Evolutionary conservation across 2,329 filamentous ascomycete genomes (phyloP).

Genomic region (Verticillium nonalfalfae): DNA sequence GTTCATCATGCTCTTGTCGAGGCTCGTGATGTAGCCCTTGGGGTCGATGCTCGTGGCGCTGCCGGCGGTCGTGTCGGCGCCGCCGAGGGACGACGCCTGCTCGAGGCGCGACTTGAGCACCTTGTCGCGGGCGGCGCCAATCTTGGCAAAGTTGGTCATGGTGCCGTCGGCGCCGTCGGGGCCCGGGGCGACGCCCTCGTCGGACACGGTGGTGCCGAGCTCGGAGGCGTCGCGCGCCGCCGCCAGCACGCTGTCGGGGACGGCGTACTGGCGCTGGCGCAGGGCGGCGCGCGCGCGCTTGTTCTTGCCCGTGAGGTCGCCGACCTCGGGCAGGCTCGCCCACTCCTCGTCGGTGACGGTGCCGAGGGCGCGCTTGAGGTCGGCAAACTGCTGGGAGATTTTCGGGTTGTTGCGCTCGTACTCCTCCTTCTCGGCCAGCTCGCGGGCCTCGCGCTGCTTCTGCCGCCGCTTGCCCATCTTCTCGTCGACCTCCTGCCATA

Average conservation of each 20-base stretch:
- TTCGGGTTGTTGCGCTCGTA: constrained; percentile 98
- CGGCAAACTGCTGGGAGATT: constrained; percentile 95
- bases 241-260: constrained; percentile 91
- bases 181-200: constrained; percentile 58
- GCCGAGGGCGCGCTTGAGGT: constrained; percentile 83
- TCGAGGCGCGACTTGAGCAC: constrained; percentile 92
- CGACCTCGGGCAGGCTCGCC: constrained; percentile 91
- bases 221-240: constrained; percentile 75
- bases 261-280: constrained; percentile 85
- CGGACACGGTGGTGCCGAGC: constrained; percentile 80
- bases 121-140: constrained; percentile 92
- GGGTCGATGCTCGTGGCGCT: constrained; percentile 89
- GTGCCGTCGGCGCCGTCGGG: constrained; percentile 65
- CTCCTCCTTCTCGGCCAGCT: constrained; percentile 84
- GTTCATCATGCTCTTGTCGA: constrained; percentile 74
- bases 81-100: constrained; percentile 72
- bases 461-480: constrained; percentile 90
- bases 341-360: constrained; percentile 93
- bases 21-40: constrained; percentile 89
- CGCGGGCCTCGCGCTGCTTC: constrained; percentile 89
- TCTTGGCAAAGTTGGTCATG: constrained; percentile 97
- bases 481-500: constrained; percentile 94
- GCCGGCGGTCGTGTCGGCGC: constrained; percentile 62
- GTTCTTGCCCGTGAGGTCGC: constrained; percentile 93
- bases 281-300: constrained; percentile 76